Conservation (phyloP, 2,329 filamentous ascomycete genomes). For the Colletotrichum noveboracense region DNA sequence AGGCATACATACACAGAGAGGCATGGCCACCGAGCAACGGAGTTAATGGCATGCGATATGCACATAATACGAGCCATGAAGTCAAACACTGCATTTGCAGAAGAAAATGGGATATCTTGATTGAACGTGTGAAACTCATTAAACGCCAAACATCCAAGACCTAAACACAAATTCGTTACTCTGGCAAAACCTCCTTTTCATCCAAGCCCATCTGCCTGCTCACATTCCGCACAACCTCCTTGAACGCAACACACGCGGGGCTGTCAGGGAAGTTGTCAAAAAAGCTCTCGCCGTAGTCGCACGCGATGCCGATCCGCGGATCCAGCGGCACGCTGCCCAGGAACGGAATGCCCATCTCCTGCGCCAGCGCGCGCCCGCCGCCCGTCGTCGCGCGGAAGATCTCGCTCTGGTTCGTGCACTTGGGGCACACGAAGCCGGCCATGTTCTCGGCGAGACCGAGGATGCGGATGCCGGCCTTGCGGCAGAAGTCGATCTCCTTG, state of each 20-base stretch:
- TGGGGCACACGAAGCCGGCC: slow-evolving; percentile 95
- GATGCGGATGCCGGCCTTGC: slow-evolving; percentile 88
- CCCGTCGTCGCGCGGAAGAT: slow-evolving; percentile 94
- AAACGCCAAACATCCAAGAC: not conserved
- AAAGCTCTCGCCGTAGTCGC: slow-evolving; percentile 97
- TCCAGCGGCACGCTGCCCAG: slow-evolving; percentile 90
- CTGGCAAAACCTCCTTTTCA: slow-evolving; percentile 56
- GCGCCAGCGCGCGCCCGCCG: slow-evolving; percentile 78
- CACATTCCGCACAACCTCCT: slow-evolving; percentile 77
- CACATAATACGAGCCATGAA: slow-evolving; percentile 13
- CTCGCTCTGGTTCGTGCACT: slow-evolving; percentile 80
- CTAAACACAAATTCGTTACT: slow-evolving; percentile 28
- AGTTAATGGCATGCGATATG: not conserved
- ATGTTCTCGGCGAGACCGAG: slow-evolving; percentile 97
- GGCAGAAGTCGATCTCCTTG: slow-evolving; percentile 97
- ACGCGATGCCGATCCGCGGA: slow-evolving; percentile 93
- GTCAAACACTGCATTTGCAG: not conserved
- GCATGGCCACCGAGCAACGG: not conserved
- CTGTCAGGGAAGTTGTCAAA: slow-evolving; percentile 94
- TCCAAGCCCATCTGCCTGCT: slow-evolving; percentile 69
- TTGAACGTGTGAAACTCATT: not conserved
- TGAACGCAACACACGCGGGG: slow-evolving; percentile 84
- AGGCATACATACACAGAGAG: not conserved
- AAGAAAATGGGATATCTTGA: slow-evolving; percentile 1
- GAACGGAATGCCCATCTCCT: slow-evolving; percentile 88